Conservation (phyloP, 345 rosid genomes). For the Ailanthus altissimus region DNA sequence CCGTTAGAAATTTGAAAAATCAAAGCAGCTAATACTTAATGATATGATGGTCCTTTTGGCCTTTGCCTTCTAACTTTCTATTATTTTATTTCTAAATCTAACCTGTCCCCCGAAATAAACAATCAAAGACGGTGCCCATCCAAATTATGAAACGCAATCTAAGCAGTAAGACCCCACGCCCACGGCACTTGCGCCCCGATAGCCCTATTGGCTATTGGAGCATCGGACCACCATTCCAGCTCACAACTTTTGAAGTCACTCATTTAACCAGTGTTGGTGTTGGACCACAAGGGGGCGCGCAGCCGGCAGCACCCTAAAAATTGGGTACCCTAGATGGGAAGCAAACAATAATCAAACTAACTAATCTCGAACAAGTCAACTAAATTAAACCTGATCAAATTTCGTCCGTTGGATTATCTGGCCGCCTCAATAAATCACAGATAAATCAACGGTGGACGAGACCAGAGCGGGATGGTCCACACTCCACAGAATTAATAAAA, state of each 20-base stretch:
- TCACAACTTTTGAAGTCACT: background rate
- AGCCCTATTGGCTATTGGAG: background rate
- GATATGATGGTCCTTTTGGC: background rate
- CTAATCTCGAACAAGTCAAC: background rate
- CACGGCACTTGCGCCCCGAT: background rate
- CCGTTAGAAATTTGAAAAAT: too few relatives aligned
- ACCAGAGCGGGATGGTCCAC: background rate
- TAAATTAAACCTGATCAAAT: background rate
- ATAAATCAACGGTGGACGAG: background rate
- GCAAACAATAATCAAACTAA: background rate
- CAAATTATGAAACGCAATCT: background rate
- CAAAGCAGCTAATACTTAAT: too few relatives aligned
- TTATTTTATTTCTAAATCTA: background rate
- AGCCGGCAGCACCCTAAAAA: background rate
- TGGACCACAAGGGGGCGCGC: conserved; percentile 20
- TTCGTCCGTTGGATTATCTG: background rate
- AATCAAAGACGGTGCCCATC: background rate
- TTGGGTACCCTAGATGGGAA: conserved; percentile 9
- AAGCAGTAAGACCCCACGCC: too few relatives aligned
- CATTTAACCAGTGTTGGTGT: background rate
- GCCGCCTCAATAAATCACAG: too few relatives aligned
- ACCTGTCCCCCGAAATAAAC: background rate
- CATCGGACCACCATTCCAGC: background rate
- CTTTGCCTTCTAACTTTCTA: background rate
- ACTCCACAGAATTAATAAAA: background rate